Conservation (phyloP, 345 rosid genomes). For the Moringa oleifera region DNA sequence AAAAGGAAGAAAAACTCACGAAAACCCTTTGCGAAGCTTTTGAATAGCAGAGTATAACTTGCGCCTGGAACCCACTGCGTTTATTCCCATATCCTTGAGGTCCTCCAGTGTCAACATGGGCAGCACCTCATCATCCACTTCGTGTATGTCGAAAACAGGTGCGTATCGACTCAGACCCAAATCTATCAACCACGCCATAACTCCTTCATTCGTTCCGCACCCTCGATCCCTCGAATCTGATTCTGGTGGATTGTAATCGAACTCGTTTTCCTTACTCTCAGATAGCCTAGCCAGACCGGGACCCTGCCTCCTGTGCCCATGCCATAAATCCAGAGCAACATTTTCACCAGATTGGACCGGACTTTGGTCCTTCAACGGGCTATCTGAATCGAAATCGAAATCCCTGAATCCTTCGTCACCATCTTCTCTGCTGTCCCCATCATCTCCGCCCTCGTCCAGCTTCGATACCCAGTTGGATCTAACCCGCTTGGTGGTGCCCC, state of each 20-base stretch:
- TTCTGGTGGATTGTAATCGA: constrained; percentile 24
- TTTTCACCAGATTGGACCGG: constrained; percentile 40
- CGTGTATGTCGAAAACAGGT: constrained; percentile 67
- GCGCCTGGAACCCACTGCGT: constrained; percentile 72
- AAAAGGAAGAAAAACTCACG: constrained; percentile 29
- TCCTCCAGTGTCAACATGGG: constrained; percentile 73
- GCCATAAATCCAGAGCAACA: constrained; percentile 32
- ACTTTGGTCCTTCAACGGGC: constrained; percentile 40
- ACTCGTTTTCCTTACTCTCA: constrained; percentile 20
- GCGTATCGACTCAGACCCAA: constrained; percentile 66
- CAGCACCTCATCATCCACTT: constrained; percentile 69
- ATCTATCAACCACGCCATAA: constrained; percentile 54
- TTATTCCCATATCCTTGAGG: constrained; percentile 78
- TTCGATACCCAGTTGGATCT: constrained; percentile 48
- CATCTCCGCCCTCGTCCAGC: constrained; percentile 30
- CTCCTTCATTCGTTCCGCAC: constrained; percentile 35
- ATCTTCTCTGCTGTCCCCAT: constrained; percentile 32
- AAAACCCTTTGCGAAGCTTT: constrained; percentile 63
- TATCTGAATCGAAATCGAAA: constrained; percentile 43
- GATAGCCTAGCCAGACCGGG: constrained; percentile 28
- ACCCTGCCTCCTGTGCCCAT: constrained; percentile 10
- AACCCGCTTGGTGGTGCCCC: constrained; percentile 36
- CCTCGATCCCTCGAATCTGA: constrained; percentile 21
- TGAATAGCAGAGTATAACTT: constrained; percentile 60
- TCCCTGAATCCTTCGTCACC: constrained; percentile 37